Evolutionary conservation across 106 monocot genomes (phyloP).

Genomic region (Chionographis japonica): DNA sequence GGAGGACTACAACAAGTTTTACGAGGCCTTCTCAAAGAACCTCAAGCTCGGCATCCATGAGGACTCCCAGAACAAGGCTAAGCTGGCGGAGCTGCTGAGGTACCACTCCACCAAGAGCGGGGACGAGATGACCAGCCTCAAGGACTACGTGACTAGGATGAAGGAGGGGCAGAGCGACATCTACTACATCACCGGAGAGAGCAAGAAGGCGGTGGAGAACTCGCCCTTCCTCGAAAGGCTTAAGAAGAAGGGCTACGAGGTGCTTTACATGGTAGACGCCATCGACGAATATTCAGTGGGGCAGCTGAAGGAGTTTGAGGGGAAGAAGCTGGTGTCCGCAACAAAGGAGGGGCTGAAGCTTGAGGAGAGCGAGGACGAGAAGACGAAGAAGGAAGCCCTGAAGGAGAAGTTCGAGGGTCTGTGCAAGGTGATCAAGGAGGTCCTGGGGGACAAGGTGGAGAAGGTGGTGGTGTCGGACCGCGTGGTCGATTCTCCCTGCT

Average conservation of each 20-base stretch:
- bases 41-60: constrained; percentile 25
- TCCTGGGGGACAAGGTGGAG: constrained; percentile 10
- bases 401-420: constrained; percentile 5
- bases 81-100: constrained; percentile 8
- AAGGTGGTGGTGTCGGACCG: constrained; percentile 27
- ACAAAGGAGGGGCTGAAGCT: constrained; percentile 28
- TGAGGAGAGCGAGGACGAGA: constrained; percentile 25
- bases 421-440: constrained; percentile 14
- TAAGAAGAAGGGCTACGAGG: constrained; percentile 25
- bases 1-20: constrained; percentile 23
- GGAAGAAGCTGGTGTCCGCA: constrained; percentile 27
- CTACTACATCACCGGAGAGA: constrained; percentile 28
- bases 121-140: constrained; percentile 17
- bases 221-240: constrained; percentile 12
- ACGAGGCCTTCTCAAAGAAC: constrained; percentile 25
- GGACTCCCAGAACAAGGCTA: neutral
- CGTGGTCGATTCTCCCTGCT: constrained; percentile 24
- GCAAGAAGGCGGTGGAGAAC: constrained; percentile 17
- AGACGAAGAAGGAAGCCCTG: constrained; percentile 4
- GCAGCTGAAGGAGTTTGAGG: constrained; percentile 26
- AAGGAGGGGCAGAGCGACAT: constrained; percentile 18
- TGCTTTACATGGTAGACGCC: constrained; percentile 27
- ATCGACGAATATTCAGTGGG: constrained; percentile 28
- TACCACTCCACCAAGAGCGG: constrained; percentile 27
- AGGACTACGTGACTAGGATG: constrained; percentile 19